Base-by-base conservation (phyloP, 192 early-diverging fungal genomes). In the Geranomyces michiganensis region DNA sequence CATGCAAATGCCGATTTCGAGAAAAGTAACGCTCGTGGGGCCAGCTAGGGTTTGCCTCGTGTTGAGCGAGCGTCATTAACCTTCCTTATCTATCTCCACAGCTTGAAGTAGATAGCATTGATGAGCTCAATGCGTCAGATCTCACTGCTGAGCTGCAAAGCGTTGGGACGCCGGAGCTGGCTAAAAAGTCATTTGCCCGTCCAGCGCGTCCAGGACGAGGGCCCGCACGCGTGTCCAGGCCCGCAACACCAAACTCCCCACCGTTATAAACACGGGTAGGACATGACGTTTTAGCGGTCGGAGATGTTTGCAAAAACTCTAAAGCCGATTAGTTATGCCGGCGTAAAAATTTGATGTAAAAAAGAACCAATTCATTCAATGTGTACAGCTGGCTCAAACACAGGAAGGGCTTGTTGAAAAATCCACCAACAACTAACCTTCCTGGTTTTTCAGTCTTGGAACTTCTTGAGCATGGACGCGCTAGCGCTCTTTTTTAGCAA, bases 1-100 rank as follows among this genome's bases (percentile, higher is more conserved):
- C 21, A 68, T 83, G 47, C 84, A 76, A 9, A 55, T 93, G 24
- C 64, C 76, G 27, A 79, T 93, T 7, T 79, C 77, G 17, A 87
- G 89, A 77, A 92, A 90, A 75, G 80, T 81, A 76, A 27, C 31
- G 24, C 58, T 60, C 63, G 17, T 15, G 41, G 29, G 26, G 9
- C 36, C 61, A 33, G 13, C 29, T n/a, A n/a, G n/a, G n/a, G n/a
- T n/a, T n/a, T n/a, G 56, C 13, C 56, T 17, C 56, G 17, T 15
- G 13, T 62, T 61, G 3, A 55, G 22, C 3, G 36, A 15, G 10
- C 26, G 31, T 21, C n/a, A 32, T 26, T 19, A 19, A 13, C 17
- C 48, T 41, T 41, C 36, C 5, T 10, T 41, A 7, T 41, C 10
- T 41, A 31, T 44, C 22, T 51, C n/a, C n/a, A 24, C 62, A 76